phyloP scores from a whole-genome alignment of 2,329 filamentous ascomycete genomes.

The Colletotrichum filicis region DNA sequence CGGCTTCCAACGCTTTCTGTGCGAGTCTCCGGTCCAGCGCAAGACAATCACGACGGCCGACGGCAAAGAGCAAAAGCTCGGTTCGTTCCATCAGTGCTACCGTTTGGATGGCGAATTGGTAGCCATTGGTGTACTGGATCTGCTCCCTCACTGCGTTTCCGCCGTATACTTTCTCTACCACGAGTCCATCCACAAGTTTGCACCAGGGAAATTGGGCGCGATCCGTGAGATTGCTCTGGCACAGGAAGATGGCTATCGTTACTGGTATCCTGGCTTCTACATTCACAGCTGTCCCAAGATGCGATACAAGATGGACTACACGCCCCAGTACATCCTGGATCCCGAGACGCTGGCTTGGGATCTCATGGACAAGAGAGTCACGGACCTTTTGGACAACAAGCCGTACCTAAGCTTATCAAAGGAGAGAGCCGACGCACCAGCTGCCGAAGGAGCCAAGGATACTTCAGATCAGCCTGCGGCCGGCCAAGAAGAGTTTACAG shows the following conservation, averaged over 20 bases:
- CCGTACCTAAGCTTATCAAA: slow-evolving; percentile 64
- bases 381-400: slow-evolving; percentile 62
- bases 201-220: slow-evolving; percentile 81
- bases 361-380: slow-evolving; percentile 61
- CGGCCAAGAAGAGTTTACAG: not conserved
- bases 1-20: slow-evolving; percentile 80
- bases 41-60: slow-evolving; percentile 55
- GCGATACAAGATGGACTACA: slow-evolving; percentile 85
- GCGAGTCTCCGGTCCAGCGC: slow-evolving; percentile 72
- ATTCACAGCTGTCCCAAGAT: slow-evolving; percentile 86
- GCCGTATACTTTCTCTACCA: slow-evolving; percentile 88
- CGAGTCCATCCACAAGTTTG: slow-evolving; percentile 75
- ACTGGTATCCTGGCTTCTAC: slow-evolving; percentile 86
- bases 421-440: slow-evolving; percentile 39
- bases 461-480: not conserved
- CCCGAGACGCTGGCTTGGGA: slow-evolving; percentile 74
- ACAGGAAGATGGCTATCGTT: slow-evolving; percentile 74
- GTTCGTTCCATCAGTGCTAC: slow-evolving; percentile 86
- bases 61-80: slow-evolving; percentile 66
- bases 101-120: slow-evolving; percentile 80
- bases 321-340: slow-evolving; percentile 79
- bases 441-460: slow-evolving; percentile 37
- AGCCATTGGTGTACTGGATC: slow-evolving; percentile 80
- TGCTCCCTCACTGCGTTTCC: slow-evolving; percentile 81
- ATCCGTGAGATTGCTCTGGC: slow-evolving; percentile 79